Evolutionary conservation across 2,329 filamentous ascomycete species (phyloP).

Genomic region (Fusarium heterosporum): DNA sequence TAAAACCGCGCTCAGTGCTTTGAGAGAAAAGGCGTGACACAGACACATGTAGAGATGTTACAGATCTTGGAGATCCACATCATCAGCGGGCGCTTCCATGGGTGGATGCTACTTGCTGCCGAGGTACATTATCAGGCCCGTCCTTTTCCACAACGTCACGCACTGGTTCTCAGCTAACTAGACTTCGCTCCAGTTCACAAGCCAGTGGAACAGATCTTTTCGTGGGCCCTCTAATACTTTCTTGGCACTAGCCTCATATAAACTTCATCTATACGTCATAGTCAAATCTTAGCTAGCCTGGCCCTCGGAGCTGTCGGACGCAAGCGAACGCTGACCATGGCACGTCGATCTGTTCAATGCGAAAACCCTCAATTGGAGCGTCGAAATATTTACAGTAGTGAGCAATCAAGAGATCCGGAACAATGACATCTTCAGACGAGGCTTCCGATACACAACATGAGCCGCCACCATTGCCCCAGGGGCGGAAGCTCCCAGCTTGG

Average conservation of each 20-base stretch:
- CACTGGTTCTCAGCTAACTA: background rate
- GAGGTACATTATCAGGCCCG: too few species aligned
- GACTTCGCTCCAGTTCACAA: background rate
- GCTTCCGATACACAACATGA: conserved; percentile 5
- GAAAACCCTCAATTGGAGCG: background rate
- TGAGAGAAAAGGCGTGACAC: background rate
- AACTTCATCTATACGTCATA: conserved; percentile 21
- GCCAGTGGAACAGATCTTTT: background rate
- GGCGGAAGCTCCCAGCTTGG: conserved; percentile 48
- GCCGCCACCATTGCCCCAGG: background rate
- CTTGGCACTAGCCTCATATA: conserved; percentile 4
- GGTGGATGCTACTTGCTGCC: too few species aligned
- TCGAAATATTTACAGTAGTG: background rate
- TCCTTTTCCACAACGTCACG: background rate
- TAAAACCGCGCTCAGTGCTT: background rate
- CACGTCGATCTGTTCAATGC: background rate
- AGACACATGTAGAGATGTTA: too few species aligned
- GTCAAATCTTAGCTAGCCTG: background rate
- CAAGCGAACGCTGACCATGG: background rate
- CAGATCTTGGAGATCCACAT: too few species aligned
- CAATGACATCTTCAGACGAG: conserved; percentile 14
- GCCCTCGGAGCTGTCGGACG: background rate
- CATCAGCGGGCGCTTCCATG: too few species aligned
- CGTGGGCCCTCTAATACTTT: background rate
- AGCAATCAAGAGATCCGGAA: background rate